These are phyloP conservation scores for Cutaneotrichosporon sp. DNA, from an alignment of 1,284 basidiomycete species.

Conservation along the genomic window DNA sequence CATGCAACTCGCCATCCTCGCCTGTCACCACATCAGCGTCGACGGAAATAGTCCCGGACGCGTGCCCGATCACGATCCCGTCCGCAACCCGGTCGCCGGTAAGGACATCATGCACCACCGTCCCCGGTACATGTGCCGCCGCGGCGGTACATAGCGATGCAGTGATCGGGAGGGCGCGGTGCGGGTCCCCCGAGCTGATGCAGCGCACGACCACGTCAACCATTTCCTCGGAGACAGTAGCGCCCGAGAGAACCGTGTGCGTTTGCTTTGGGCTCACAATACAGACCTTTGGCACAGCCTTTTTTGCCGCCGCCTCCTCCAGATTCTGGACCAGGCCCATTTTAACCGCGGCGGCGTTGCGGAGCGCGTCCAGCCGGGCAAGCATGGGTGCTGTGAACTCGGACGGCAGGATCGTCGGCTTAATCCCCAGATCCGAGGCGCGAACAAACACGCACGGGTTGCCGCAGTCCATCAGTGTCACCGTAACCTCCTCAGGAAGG, in stretches of 20 bases:
- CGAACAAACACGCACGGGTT: conserved; percentile 69
- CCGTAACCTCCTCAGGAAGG: conserved; percentile 49
- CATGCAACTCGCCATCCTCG: conserved; percentile 49
- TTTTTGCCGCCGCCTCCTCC: conserved; percentile 53
- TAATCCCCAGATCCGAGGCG: conserved; percentile 55
- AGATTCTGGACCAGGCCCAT: conserved; percentile 66
- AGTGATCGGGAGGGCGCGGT: conserved; percentile 72
- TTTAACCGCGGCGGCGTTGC: conserved; percentile 59
- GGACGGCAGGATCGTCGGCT: conserved; percentile 44
- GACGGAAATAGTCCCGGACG: conserved; percentile 65
- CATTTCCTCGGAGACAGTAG: conserved; percentile 37
- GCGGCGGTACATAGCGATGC: conserved; percentile 69
- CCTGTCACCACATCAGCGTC: conserved; percentile 58
- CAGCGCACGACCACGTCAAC: conserved; percentile 64
- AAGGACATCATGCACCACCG: conserved; percentile 58
- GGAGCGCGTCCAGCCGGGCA: conserved; percentile 43
- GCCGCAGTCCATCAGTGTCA: conserved; percentile 67
- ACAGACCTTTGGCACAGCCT: conserved; percentile 66
- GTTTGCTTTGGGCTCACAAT: conserved; percentile 56
- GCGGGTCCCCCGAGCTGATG: conserved; percentile 68
- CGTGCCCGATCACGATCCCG: conserved; percentile 62
- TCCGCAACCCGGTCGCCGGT: conserved; percentile 5
- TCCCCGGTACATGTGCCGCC: conserved; percentile 59
- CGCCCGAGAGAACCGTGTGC: conserved; percentile 26
- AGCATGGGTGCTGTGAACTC: conserved; percentile 48